These are phyloP conservation scores for Tolypocladium guangdongense DNA, from an alignment of 2,329 filamentous ascomycete species.

Conservation along the genomic window DNA sequence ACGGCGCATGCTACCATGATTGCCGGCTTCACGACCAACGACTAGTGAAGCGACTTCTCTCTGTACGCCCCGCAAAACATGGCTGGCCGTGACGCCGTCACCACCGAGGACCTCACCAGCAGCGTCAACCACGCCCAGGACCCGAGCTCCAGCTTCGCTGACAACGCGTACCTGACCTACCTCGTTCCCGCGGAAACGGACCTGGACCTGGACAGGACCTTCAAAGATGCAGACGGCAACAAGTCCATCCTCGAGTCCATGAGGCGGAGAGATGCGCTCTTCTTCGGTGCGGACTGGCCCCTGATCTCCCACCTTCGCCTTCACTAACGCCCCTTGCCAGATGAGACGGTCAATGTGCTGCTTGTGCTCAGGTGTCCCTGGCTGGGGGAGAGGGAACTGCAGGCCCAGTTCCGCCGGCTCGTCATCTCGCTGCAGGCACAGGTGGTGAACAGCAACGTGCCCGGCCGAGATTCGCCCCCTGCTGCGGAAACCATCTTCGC, in stretches of 20 bases:
- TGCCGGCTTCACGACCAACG: neutral
- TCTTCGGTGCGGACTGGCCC: constrained; percentile 50
- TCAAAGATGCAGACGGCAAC: constrained; percentile 31
- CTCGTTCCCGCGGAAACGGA: constrained; percentile 47
- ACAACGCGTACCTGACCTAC: constrained; percentile 49
- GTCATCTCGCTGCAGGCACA: constrained; percentile 56
- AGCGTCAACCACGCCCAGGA: constrained; percentile 12
- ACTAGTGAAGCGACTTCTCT: neutral
- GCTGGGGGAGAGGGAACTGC: constrained; percentile 44
- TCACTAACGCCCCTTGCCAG: constrained; percentile 30
- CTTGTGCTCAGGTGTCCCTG: constrained; percentile 56
- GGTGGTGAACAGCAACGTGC: constrained; percentile 45
- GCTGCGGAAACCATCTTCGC: constrained; percentile 50
- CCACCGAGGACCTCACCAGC: constrained; percentile 11
- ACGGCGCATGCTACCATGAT: neutral
- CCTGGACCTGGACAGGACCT: constrained; percentile 40
- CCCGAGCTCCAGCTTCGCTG: constrained; percentile 32
- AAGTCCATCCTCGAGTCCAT: constrained; percentile 44
- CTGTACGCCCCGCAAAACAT: constrained; percentile 1
- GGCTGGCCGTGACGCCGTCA: constrained; percentile 10
- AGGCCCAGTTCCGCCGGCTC: constrained; percentile 50
- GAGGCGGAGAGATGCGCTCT: constrained; percentile 51
- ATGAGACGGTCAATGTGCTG: constrained; percentile 62
- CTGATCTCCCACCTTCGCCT: constrained; percentile 16
- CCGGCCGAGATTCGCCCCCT: constrained; percentile 35